Evolutionary conservation across 2,329 filamentous ascomycete genomes (phyloP).

Genomic region (Venturiaceae sp.): DNA sequence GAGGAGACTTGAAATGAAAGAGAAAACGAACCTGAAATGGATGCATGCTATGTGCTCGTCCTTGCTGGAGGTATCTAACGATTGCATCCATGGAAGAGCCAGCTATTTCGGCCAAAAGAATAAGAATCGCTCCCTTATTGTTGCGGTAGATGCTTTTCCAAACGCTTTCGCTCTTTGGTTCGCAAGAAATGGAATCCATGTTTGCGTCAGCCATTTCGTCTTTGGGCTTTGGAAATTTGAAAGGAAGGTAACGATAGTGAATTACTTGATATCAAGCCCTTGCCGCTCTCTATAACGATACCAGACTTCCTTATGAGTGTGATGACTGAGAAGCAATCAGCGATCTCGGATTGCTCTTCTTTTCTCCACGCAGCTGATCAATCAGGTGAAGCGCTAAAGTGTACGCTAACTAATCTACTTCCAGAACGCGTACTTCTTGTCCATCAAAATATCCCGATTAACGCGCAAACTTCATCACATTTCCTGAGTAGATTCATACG

Average conservation of each 20-base stretch:
- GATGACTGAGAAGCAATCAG: background rate
- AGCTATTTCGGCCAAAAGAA: constrained; percentile 4
- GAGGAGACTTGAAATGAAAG: background rate
- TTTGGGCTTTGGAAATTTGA: background rate
- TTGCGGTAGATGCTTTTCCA: constrained; percentile 1
- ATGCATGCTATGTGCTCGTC: background rate
- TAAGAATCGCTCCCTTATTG: constrained; percentile 6
- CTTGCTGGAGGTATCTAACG: constrained; percentile 5
- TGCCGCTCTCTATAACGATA: too few relatives aligned
- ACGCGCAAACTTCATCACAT: too few relatives aligned
- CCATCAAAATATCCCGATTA: too few relatives aligned
- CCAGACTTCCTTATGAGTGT: too few relatives aligned
- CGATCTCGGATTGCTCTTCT: background rate
- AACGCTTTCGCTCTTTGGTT: background rate
- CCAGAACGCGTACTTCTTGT: too few relatives aligned
- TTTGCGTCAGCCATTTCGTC: background rate
- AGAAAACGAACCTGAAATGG: constrained; percentile 1
- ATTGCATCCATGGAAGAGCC: constrained; percentile 5
- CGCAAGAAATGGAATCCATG: background rate
- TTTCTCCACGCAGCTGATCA: background rate
- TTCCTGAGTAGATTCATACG: too few relatives aligned
- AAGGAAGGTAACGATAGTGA: background rate
- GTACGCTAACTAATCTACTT: too few relatives aligned
- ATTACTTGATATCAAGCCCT: background rate
- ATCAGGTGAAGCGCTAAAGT: background rate